Conservation (phyloP, 352 stramenopile genomes). For the Phytophthora sansomeana region DNA sequence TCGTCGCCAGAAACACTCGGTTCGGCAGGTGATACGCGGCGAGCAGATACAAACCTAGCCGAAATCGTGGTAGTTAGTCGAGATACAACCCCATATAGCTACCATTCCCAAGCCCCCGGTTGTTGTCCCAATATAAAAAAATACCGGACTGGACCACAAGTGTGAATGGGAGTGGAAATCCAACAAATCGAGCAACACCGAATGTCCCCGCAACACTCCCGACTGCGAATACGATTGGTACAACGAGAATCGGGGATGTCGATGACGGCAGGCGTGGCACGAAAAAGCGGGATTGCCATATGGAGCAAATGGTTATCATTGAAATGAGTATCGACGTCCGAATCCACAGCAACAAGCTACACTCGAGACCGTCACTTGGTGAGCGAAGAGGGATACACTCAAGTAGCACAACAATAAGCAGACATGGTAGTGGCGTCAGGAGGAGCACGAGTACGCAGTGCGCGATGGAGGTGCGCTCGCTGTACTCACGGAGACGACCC, state of each 20-base stretch:
- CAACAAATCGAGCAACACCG: not conserved
- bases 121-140: no score
- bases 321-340: no score
- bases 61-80: not conserved
- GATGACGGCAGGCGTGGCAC: no score
- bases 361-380: no score
- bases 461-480: not conserved
- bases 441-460: not conserved
- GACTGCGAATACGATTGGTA: not conserved
- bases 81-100: not conserved
- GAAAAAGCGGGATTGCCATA: no score
- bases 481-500: not conserved
- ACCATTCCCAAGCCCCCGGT: not conserved
- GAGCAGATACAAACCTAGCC: not conserved
- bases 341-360: no score
- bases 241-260: not conserved
- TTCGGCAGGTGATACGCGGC: constrained; percentile 1
- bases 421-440: no score
- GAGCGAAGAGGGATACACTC: no score
- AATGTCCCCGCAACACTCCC: not conserved
- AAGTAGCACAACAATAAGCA: no score
- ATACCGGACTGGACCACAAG: not conserved
- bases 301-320: no score
- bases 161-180: constrained; percentile 10
- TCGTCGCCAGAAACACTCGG: not conserved